These are phyloP conservation scores for Russula griseocarnosa DNA, from an alignment of 768 basidiomycete genomes.

Conservation along the genomic window DNA sequence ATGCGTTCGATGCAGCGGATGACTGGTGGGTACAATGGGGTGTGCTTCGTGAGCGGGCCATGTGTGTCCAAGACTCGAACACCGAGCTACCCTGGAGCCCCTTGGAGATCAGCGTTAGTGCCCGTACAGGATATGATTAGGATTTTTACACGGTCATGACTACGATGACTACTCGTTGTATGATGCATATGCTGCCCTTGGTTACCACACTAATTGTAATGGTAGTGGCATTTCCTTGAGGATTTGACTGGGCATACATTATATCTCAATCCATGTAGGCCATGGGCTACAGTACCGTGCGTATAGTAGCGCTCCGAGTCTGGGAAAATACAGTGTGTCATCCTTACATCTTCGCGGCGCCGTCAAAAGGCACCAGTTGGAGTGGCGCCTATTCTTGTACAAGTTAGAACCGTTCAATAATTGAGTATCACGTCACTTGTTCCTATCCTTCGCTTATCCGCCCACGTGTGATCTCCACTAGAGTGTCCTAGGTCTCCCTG, in stretches of 20 bases:
- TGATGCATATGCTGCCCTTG: not conserved
- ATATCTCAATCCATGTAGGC: too few relatives aligned
- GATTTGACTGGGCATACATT: too few relatives aligned
- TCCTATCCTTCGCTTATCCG: not conserved
- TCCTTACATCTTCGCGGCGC: too few relatives aligned
- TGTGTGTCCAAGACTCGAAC: not conserved
- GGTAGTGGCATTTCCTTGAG: not conserved
- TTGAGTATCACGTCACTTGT: not conserved
- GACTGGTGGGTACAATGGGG: conserved; percentile 30
- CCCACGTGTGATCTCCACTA: not conserved
- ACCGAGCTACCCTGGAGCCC: not conserved
- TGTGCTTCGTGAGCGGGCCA: conserved; percentile 25
- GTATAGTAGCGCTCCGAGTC: too few relatives aligned
- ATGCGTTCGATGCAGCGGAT: conserved; percentile 27
- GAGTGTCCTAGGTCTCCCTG: not conserved
- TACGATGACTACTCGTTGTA: not conserved
- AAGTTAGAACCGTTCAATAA: too few relatives aligned
- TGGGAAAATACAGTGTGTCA: too few relatives aligned
- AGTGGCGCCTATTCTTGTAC: too few relatives aligned
- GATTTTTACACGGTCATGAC: not conserved
- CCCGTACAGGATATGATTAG: not conserved
- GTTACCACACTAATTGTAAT: not conserved
- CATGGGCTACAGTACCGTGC: too few relatives aligned
- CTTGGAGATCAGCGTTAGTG: conserved; percentile 17
- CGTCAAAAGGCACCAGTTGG: too few relatives aligned